Base-by-base conservation (phyloP, 2,329 filamentous ascomycete species). In the Microdochium trichocladiopsis region DNA sequence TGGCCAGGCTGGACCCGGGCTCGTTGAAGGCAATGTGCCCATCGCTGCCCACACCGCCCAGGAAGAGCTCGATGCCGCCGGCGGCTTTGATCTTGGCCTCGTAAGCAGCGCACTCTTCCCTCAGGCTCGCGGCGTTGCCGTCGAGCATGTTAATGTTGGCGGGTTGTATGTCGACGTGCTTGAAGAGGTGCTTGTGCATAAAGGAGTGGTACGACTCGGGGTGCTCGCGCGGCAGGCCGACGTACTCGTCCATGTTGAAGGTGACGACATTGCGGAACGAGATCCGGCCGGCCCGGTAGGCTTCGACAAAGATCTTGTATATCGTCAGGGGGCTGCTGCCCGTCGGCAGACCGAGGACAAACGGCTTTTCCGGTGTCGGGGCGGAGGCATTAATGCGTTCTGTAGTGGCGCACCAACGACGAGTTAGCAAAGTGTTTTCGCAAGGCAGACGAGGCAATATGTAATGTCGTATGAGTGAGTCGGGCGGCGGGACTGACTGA, bases 11-110 rank as follows among this genome's bases (percentile, higher is more conserved):
- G 8, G 16, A 48, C 10, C 21, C 87, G 4, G 87, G 87, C 70
- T 91, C 87, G 69, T 91, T 91, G 76, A 91, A 91, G 14, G 87
- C 87, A 57, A 91, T 87, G 68, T 92, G 87, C 12, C 87, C 87
- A 63, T 92, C 87, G 22, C 86, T 82, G 25, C 87, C 87, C 48
- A 91, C 87, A 22, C 87, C 87, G 22, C 86, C 87, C 2, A 91
- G 75, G 67, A 91, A 91, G 5, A 91, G 76, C 65, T 90, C 86
- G 57, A 91, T 89, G 49, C 87, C 87, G 49, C 87, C 87, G 14
- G 72, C 79, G 33, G 75, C 73, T 55, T 78, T 77, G 69, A 91
- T 90, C 62, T 82, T 81, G 53, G 80, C 80, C 68, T 92, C 87
- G 65, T 90, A 91, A 10, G 75, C 74, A n/a, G 82, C 75, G 64